phyloP scores from a whole-genome alignment of 768 basidiomycete genomes.

The Agaricus blazei region DNA sequence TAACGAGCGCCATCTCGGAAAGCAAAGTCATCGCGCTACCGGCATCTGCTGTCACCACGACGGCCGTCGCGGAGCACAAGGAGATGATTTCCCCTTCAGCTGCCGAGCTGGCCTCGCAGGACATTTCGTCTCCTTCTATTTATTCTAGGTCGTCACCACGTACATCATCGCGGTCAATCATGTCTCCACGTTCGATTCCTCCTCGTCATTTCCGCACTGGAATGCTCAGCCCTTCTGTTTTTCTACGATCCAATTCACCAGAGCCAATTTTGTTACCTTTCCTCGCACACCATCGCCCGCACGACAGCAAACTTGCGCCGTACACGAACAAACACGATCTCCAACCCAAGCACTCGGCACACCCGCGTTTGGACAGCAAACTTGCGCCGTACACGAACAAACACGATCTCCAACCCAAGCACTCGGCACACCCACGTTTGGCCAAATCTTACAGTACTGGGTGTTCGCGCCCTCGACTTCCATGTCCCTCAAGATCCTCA shows the following conservation, averaged over 20 bases:
- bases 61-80: slow-evolving; percentile 42
- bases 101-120: slow-evolving; percentile 43
- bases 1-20: slow-evolving; percentile 38
- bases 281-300: slow-evolving; percentile 42
- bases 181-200: slow-evolving; percentile 18
- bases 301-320: neutral
- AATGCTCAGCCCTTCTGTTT: slow-evolving; percentile 26
- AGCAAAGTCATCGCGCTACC: slow-evolving; percentile 33
- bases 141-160: slow-evolving; percentile 38
- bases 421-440: too few relatives aligned
- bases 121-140: slow-evolving; percentile 40
- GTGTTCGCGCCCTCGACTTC: slow-evolving; percentile 66
- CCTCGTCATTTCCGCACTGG: slow-evolving; percentile 22
- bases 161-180: slow-evolving; percentile 27
- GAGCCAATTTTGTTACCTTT: slow-evolving; percentile 32
- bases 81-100: slow-evolving; percentile 48
- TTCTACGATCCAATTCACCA: slow-evolving; percentile 15
- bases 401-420: slow-evolving; percentile 8
- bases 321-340: slow-evolving; percentile 5
- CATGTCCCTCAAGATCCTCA: slow-evolving; percentile 56
- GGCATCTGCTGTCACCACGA: slow-evolving; percentile 29
- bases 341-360: too few relatives aligned
- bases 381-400: neutral
- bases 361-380: too few relatives aligned
- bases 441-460: slow-evolving; percentile 57